Evolutionary conservation across 2,329 filamentous ascomycete genomes (phyloP), one percentile per base, ranked within the genome.

Genomic region (Phialophora verrucosa): DNA sequence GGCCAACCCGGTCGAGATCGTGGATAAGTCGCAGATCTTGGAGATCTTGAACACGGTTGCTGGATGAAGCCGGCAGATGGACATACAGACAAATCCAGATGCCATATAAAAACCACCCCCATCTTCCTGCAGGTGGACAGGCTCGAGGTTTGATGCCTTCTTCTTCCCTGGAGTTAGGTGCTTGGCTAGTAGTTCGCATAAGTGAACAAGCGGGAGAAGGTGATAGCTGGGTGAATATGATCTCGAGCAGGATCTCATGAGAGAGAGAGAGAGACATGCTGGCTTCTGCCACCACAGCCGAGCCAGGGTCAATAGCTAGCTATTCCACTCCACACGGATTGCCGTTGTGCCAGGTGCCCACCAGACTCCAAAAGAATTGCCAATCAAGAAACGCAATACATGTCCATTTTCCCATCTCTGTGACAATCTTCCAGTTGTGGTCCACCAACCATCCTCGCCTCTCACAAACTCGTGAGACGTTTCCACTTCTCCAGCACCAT

Each of bases 31-130:
- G 25, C 80, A 84, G 70, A 82, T 86, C 3, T 66, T 83, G 70
- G 81, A 85, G 72, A 84, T 87, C 65, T 72, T 87, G 68, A 75
- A 81, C 32, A 77, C 78, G 74, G 55, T 63, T 3, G 60, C 60
- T 7, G 60, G 35, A 44, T 63, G 32, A 63, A 20, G 38, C 17
- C 17, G 38, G 17, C 6, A 42, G 38, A 42, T 17, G 14, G 38
- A 42, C 38, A 42, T 17, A 17, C 17, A n/a, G 38, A n/a, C 4
- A n/a, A 42, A 42, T 42, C 14, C 14, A 17, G 17, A 42, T n/a
- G n/a, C n/a, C n/a, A n/a, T 42, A 42, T 42, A n/a, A n/a, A 42
- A 17, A 17, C 38, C 38, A 14, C 17, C n/a, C n/a, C n/a, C n/a
- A n/a, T n/a, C n/a, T n/a, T n/a, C 38, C 38, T 38, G 35, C 12